phyloP scores from a whole-genome alignment of 768 basidiomycete species.

The Panaeolus papilionaceus region DNA sequence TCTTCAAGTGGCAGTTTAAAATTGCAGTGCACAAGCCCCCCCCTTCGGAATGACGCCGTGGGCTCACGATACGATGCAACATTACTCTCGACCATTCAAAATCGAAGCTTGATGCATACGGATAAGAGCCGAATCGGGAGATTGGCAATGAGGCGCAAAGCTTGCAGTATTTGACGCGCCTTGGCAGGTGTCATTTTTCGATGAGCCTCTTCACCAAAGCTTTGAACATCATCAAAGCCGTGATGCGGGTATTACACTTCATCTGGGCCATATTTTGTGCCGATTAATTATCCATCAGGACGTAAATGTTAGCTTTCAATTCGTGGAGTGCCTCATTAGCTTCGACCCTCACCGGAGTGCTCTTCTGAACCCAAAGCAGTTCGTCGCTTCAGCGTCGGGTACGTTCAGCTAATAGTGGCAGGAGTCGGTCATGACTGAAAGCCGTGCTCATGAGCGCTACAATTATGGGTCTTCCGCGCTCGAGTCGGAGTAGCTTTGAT shows the following conservation, averaged over 20 bases:
- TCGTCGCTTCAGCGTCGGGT: neutral
- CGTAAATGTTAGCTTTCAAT: neutral
- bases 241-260: neutral
- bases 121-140: constrained; percentile 8
- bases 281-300: neutral
- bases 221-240: neutral
- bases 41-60: neutral
- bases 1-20: neutral
- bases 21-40: neutral
- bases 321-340: neutral
- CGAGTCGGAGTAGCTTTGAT: neutral
- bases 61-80: neutral
- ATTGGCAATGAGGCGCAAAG: neutral
- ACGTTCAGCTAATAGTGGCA: neutral
- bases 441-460: neutral
- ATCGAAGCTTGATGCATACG: neutral
- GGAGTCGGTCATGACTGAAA: neutral
- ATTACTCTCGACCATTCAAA: neutral
- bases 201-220: neutral
- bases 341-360: neutral
- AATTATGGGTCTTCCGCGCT: neutral
- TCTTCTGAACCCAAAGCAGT: neutral
- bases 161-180: constrained; percentile 2
- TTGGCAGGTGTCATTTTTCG: neutral
- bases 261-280: neutral